phyloP scores from a whole-genome alignment of 2,329 filamentous ascomycete species.

The Metarhizium brunneum region DNA sequence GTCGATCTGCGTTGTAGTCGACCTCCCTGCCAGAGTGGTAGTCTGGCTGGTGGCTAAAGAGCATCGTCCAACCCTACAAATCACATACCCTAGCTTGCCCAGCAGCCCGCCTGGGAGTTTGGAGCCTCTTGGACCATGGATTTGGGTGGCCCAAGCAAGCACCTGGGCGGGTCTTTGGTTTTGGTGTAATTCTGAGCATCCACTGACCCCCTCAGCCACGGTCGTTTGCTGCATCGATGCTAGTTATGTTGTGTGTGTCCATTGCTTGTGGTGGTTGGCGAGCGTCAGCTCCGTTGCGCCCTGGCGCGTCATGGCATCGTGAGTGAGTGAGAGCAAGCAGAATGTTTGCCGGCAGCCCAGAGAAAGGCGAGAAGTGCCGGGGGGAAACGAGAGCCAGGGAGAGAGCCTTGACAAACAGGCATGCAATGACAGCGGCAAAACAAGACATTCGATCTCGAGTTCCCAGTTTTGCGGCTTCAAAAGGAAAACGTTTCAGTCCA shows the following conservation, averaged over 20 bases:
- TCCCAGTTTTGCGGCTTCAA: too few relatives aligned
- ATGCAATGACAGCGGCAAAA: too few relatives aligned
- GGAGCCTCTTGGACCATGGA: neutral
- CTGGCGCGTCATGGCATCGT: too few relatives aligned
- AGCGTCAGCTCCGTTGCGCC: neutral
- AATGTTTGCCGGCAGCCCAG: too few relatives aligned
- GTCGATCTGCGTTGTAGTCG: neutral
- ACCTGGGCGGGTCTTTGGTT: neutral
- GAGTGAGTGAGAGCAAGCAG: too few relatives aligned
- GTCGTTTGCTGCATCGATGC: neutral
- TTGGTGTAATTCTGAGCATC: neutral
- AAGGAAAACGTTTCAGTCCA: neutral
- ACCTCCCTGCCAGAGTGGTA: too few relatives aligned
- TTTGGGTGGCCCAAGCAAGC: neutral
- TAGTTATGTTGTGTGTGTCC: neutral
- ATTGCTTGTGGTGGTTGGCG: neutral
- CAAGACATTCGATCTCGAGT: too few relatives aligned
- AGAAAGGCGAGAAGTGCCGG: neutral
- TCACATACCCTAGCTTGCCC: neutral
- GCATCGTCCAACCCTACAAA: neutral
- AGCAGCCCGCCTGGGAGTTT: neutral
- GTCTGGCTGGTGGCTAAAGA: neutral
- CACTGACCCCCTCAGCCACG: neutral
- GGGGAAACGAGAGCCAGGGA: neutral
- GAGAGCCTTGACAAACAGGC: neutral